phyloP scores from a whole-genome alignment of 208 protist genomes.

The Trypanosoma boissoni region DNA sequence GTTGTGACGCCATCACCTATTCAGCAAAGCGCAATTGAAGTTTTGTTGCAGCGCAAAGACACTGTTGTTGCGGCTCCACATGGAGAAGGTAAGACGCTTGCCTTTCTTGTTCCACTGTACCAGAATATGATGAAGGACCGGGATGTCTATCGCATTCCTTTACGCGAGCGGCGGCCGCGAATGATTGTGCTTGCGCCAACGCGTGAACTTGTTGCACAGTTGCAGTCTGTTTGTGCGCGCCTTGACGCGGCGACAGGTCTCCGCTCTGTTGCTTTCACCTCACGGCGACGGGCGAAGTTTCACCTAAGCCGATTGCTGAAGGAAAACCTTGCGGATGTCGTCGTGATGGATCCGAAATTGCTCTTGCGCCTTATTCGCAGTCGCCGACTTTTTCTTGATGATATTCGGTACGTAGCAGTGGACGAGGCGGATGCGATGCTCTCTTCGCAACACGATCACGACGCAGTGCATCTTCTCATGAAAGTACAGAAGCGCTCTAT shows the following conservation, averaged over 20 bases:
- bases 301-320: slow-evolving; percentile 62
- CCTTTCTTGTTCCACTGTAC: slow-evolving; percentile 80
- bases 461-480: slow-evolving; percentile 68
- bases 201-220: slow-evolving; percentile 64
- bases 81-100: slow-evolving; percentile 84
- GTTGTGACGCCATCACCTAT: slow-evolving; percentile 75
- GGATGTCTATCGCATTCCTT: slow-evolving; percentile 82
- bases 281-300: slow-evolving; percentile 61
- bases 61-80: slow-evolving; percentile 79
- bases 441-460: slow-evolving; percentile 76
- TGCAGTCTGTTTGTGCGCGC: slow-evolving; percentile 51
- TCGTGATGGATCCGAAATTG: slow-evolving; percentile 79
- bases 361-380: slow-evolving; percentile 65
- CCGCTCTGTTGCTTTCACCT: slow-evolving; percentile 56
- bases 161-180: slow-evolving; percentile 79
- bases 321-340: slow-evolving; percentile 57
- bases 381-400: slow-evolving; percentile 80
- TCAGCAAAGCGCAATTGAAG: slow-evolving; percentile 75
- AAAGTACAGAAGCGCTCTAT: slow-evolving; percentile 69
- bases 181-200: slow-evolving; percentile 82
- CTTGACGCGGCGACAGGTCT: slow-evolving; percentile 62
- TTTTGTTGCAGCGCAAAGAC: slow-evolving; percentile 60
- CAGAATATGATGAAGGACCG: slow-evolving; percentile 87
- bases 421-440: slow-evolving; percentile 86
- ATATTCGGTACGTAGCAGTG: slow-evolving; percentile 78